Conservation (phyloP, 1,284 basidiomycete species). For the Nidula niveotomentosa region DNA sequence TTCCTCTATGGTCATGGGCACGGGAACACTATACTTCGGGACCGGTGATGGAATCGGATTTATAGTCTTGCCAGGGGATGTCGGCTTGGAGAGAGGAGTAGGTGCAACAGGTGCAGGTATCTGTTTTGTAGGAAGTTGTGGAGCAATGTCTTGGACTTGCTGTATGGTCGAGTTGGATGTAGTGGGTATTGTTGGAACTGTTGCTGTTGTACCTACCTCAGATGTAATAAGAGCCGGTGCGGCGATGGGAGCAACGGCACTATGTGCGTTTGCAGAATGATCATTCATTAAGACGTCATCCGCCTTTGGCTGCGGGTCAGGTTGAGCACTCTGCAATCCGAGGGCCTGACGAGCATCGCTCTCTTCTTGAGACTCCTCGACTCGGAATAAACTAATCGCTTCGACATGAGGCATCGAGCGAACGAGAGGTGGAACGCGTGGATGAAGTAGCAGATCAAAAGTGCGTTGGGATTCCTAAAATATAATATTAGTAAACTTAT, state of each 20-base stretch:
- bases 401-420: conserved; percentile 68
- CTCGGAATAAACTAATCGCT: conserved; percentile 53
- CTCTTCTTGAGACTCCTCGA: conserved; percentile 67
- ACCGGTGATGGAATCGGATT: too few species aligned
- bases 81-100: too few species aligned
- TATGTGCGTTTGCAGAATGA: neutral
- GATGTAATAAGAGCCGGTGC: neutral
- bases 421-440: conserved; percentile 73
- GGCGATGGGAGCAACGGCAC: neutral
- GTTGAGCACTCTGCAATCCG: conserved; percentile 23
- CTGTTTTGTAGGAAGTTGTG: too few species aligned
- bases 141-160: neutral
- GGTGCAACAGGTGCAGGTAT: too few species aligned
- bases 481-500: conserved; percentile 3
- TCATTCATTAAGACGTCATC: conserved; percentile 22
- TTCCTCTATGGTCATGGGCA: conserved; percentile 11
- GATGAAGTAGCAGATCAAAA: conserved; percentile 69
- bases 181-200: too few species aligned
- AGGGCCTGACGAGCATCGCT: conserved; percentile 39
- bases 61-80: too few species aligned
- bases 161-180: too few species aligned
- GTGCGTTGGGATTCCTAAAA: conserved; percentile 28
- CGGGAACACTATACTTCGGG: too few species aligned
- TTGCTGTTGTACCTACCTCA: neutral
- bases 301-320: conserved; percentile 5